A percentile compares a stretch with the other conserved stretches of the same genome.
Conservation (phyloP, 129 eudicot genomes). For the Scalesia atractyloides region DNA sequence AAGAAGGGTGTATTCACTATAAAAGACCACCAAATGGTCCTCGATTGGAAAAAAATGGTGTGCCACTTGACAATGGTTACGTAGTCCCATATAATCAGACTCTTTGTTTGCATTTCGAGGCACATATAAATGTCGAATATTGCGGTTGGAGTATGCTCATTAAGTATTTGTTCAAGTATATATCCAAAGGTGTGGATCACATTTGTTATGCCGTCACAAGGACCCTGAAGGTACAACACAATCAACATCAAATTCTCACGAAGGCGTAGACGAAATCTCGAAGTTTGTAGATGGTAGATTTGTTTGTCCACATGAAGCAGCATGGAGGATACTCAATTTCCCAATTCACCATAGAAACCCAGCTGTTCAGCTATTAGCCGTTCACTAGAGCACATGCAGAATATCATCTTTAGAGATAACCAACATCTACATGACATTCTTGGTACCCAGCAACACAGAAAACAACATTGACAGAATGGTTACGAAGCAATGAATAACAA, state of each 20-base stretch:
- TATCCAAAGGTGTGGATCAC: neutral
- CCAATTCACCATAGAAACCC: neutral
- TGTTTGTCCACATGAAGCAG: neutral
- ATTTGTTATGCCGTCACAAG: neutral
- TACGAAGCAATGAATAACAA: too few relatives aligned
- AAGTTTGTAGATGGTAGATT: neutral
- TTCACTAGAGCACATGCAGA: neutral
- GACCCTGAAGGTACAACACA: neutral
- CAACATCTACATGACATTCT: too few relatives aligned
- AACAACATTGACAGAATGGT: too few relatives aligned
- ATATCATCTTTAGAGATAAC: neutral
- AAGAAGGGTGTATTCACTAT: too few relatives aligned
- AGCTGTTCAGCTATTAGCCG: neutral
- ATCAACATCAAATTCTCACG: neutral
- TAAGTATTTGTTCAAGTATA: neutral
- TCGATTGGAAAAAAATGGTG: too few relatives aligned
- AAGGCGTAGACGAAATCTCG: neutral
- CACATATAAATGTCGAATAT: neutral
- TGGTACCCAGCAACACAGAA: too few relatives aligned
- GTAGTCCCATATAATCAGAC: too few relatives aligned
- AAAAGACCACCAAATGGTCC: too few relatives aligned
- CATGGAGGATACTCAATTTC: neutral
- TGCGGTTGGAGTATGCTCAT: neutral
- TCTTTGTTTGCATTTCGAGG: neutral
- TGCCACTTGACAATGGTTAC: too few relatives aligned